Evolutionary conservation across 116 monocot genomes (phyloP).

Genomic region (Papilionanthe hybrid): DNA sequence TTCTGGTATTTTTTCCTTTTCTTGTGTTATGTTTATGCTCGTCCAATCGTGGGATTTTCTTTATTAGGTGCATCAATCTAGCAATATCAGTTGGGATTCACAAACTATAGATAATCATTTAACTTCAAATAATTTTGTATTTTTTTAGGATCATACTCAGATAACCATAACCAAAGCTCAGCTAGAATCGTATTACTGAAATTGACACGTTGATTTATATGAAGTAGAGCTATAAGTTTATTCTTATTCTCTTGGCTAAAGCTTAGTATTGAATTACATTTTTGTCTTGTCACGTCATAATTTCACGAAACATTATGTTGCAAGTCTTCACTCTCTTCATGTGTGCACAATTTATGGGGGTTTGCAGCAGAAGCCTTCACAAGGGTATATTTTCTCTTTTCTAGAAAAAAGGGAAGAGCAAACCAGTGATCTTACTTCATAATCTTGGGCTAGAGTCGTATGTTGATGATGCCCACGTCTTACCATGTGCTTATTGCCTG

Average conservation of each 20-base stretch:
- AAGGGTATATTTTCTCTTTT: neutral
- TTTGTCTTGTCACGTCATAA: neutral
- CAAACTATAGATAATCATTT: neutral
- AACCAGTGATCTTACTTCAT: neutral
- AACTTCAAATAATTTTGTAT: neutral
- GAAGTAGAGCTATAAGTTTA: neutral
- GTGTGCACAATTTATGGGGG: neutral
- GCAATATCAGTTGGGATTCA: neutral
- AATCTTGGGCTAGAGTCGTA: neutral
- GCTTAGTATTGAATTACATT: neutral
- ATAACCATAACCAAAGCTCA: neutral
- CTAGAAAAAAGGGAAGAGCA: neutral
- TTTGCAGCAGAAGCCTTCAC: neutral
- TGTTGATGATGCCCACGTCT: neutral
- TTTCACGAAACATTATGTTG: neutral
- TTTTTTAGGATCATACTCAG: neutral
- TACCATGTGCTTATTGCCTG: neutral
- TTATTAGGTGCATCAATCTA: neutral
- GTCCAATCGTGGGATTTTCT: neutral
- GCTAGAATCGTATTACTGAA: neutral
- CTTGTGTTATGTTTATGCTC: neutral
- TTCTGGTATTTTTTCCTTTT: conserved; percentile 52
- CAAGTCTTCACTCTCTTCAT: neutral
- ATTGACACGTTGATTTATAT: neutral
- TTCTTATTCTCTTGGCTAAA: neutral